Conservation (phyloP, 257 asterid species). For the Salvia hispanica region DNA sequence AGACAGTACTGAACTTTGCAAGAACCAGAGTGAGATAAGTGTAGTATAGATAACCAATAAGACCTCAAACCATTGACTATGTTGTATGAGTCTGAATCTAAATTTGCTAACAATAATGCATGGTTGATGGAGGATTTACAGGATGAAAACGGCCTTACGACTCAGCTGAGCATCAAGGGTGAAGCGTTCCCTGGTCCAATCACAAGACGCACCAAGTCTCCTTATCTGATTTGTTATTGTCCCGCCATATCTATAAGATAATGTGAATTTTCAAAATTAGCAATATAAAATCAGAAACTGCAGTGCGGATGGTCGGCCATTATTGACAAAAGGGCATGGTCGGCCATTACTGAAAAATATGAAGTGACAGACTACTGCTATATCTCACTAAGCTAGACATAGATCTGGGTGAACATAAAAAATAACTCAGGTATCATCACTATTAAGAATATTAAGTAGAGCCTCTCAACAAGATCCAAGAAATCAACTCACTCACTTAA, state of each 20-base stretch:
- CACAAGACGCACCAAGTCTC: conserved; percentile 99
- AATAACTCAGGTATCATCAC: neutral
- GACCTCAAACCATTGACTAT: conserved; percentile 27
- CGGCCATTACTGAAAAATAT: conserved; percentile 18
- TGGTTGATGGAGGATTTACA: conserved; percentile 49
- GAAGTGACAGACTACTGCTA: conserved; percentile 10
- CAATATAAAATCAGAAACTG: conserved; percentile 16
- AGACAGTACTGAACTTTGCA: neutral
- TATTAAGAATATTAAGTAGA: neutral
- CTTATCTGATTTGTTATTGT: conserved; percentile 92
- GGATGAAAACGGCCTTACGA: conserved; percentile 74
- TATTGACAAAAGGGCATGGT: conserved; percentile 2
- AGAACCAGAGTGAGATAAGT: conserved; percentile 18
- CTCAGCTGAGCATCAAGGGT: conserved; percentile 95
- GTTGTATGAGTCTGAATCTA: conserved; percentile 21
- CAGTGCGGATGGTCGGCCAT: conserved; percentile 12
- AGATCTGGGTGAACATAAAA: conserved; percentile 16
- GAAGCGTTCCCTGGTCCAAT: conserved; percentile 92
- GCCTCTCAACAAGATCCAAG: conserved; percentile 9
- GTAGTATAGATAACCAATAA: conserved; percentile 12
- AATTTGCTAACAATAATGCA: conserved; percentile 31
- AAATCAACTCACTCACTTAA: neutral
- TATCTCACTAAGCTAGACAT: neutral
- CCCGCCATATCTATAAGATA: conserved; percentile 84
- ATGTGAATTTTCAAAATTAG: conserved; percentile 34